phyloP scores from a whole-genome alignment of 257 asterid species.

The Verbascum thapsus region DNA sequence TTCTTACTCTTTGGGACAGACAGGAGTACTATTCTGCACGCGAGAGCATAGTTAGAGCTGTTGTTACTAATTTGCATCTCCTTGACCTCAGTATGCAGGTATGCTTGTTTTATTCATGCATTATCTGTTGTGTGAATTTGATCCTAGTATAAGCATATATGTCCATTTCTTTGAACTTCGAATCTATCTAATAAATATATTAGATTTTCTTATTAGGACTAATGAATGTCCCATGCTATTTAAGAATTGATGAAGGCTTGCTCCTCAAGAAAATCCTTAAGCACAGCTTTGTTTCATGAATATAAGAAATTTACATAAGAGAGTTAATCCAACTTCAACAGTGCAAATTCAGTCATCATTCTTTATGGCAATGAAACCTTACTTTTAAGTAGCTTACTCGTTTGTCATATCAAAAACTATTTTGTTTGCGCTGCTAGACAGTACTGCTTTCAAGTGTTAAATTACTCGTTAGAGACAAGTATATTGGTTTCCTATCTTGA shows the following conservation, averaged over 20 bases:
- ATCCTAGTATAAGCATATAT: constrained; percentile 11
- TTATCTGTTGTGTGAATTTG: constrained; percentile 14
- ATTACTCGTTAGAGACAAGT: constrained; percentile 1
- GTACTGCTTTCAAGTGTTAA: constrained; percentile 1
- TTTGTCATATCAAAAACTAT: constrained; percentile 4
- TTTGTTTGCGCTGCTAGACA: neutral
- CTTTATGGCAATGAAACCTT: constrained; percentile 5
- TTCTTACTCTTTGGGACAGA: constrained; percentile 93
- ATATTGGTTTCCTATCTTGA: constrained; percentile 19
- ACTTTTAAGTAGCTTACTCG: constrained; percentile 8
- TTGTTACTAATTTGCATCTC: constrained; percentile 83
- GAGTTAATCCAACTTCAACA: constrained; percentile 5
- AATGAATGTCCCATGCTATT: constrained; percentile 10
- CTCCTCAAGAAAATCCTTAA: constrained; percentile 10
- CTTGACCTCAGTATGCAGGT: constrained; percentile 97
- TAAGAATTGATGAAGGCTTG: neutral
- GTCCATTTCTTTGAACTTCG: neutral
- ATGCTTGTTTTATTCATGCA: constrained; percentile 24
- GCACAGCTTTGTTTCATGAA: constrained; percentile 23
- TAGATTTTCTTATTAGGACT: constrained; percentile 15
- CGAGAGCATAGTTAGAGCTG: constrained; percentile 92
- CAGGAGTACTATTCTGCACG: constrained; percentile 91
- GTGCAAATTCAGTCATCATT: constrained; percentile 16
- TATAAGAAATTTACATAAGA: constrained; percentile 2
- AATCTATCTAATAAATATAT: constrained; percentile 3